Conservation (phyloP, 2,329 filamentous ascomycete genomes). For the Phialemonium atrogriseum region DNA sequence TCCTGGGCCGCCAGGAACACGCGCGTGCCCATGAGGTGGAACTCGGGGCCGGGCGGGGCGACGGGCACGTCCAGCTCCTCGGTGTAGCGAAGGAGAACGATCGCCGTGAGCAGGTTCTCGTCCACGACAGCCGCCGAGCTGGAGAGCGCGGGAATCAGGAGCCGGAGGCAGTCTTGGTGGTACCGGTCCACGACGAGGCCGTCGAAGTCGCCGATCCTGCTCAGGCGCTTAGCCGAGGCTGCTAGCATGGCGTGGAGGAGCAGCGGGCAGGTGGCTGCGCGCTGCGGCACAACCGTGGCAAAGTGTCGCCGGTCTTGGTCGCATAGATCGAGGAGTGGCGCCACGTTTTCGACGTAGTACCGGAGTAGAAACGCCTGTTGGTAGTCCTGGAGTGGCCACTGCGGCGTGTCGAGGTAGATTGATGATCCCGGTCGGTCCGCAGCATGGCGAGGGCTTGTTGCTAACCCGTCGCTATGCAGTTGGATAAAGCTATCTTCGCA, state of each 20-base stretch:
- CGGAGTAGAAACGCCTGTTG: conserved; percentile 20
- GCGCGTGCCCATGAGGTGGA: conserved; percentile 19
- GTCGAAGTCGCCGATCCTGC: conserved; percentile 14
- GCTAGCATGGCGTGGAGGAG: conserved; percentile 20
- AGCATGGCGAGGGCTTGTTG: too few species aligned
- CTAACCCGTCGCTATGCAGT: too few species aligned
- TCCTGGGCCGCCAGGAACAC: conserved; percentile 20
- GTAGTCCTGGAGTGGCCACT: conserved; percentile 10
- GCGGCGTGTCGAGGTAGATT: too few species aligned
- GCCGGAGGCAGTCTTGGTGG: conserved; percentile 17
- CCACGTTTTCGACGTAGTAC: conserved; percentile 16
- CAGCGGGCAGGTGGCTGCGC: conserved; percentile 17
- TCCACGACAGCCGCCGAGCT: conserved; percentile 17
- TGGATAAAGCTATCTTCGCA: too few species aligned
- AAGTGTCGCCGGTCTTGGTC: conserved; percentile 18
- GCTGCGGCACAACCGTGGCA: conserved; percentile 18
- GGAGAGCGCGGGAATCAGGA: conserved; percentile 18
- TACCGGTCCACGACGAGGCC: conserved; percentile 16
- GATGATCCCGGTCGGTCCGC: too few species aligned
- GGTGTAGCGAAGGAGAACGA: conserved; percentile 21
- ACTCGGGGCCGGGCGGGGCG: conserved; percentile 11
- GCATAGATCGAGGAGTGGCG: conserved; percentile 19
- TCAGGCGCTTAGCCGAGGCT: conserved; percentile 18
- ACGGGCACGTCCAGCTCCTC: conserved; percentile 15
- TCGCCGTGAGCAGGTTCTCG: conserved; percentile 20